Percentiles rank a stretch among this genome's conserved stretches.
These are phyloP conservation scores for Pseudozyma thailandica DNA, from an alignment of 1,284 basidiomycete species.

Conservation along the genomic window DNA sequence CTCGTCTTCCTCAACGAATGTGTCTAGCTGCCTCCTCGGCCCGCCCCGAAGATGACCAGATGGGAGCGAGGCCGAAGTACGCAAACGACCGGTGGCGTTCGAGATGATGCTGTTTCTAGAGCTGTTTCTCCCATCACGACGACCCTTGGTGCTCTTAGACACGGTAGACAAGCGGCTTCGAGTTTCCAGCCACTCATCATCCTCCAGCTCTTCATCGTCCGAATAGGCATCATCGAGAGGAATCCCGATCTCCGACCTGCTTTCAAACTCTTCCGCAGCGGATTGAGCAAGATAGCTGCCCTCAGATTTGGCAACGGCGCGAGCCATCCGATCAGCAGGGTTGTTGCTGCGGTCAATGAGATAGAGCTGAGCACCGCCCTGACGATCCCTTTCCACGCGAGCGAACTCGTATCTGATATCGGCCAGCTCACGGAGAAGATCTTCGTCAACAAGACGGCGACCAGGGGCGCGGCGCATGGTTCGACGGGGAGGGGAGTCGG, in stretches of 20 bases:
- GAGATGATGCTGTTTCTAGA: slow-evolving; percentile 28
- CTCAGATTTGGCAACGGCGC: slow-evolving; percentile 44
- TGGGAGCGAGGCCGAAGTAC: slow-evolving; percentile 27
- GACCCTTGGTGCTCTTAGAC: slow-evolving; percentile 16
- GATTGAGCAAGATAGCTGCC: slow-evolving; percentile 21
- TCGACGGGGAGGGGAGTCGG: slow-evolving; percentile 10
- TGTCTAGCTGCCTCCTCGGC: slow-evolving; percentile 29
- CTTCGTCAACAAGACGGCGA: slow-evolving; percentile 57
- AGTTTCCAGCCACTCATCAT: slow-evolving; percentile 38
- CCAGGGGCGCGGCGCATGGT: slow-evolving; percentile 32
- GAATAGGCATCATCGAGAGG: slow-evolving; percentile 22
- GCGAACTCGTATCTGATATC: slow-evolving; percentile 53
- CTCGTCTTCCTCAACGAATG: slow-evolving; percentile 43
- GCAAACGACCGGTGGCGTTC: slow-evolving; percentile 31
- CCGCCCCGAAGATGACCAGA: slow-evolving; percentile 24
- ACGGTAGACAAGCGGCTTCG: slow-evolving; percentile 17
- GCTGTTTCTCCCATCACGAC: background rate
- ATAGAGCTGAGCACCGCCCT: slow-evolving; percentile 55
- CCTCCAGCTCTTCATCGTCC: slow-evolving; percentile 31
- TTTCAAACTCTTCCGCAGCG: slow-evolving; percentile 18
- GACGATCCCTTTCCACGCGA: slow-evolving; percentile 40
- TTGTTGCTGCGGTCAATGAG: slow-evolving; percentile 60
- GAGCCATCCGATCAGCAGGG: slow-evolving; percentile 53
- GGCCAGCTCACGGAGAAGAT: slow-evolving; percentile 60
- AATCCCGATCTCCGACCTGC: slow-evolving; percentile 22